Percentiles rank a stretch among this genome's conserved stretches.
Evolutionary conservation across 75 land plant genomes (phyloP).

Genomic region (Sequoia sempervirens): DNA sequence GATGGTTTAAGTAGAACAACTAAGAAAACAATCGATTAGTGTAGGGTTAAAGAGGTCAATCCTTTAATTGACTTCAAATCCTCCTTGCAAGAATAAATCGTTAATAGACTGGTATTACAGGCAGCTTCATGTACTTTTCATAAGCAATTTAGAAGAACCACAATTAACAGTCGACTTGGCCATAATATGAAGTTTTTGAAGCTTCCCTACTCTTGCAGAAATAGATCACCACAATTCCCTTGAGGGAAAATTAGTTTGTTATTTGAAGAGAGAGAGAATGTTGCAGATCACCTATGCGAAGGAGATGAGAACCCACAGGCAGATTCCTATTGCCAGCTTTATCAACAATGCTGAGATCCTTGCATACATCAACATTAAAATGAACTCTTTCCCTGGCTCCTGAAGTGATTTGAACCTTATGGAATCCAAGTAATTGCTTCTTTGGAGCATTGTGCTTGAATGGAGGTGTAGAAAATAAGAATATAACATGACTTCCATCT

Average conservation of each 20-base stretch:
- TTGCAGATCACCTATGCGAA: slow-evolving; percentile 41
- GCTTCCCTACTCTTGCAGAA: too few relatives aligned
- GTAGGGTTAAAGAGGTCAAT: neutral
- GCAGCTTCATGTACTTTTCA: neutral
- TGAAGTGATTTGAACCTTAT: slow-evolving; percentile 44
- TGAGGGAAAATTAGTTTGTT: neutral
- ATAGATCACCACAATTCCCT: too few relatives aligned
- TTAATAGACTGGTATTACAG: neutral
- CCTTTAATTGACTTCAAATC: neutral
- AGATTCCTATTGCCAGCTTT: slow-evolving; percentile 46
- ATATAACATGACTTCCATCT: slow-evolving; percentile 53
- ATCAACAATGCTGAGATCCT: slow-evolving; percentile 55
- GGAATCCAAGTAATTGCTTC: slow-evolving; percentile 52
- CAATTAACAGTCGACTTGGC: too few relatives aligned
- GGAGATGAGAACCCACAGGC: slow-evolving; percentile 41
- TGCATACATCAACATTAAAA: slow-evolving; percentile 47
- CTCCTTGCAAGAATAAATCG: neutral
- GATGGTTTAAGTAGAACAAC: too few relatives aligned
- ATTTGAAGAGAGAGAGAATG: slow-evolving; percentile 43
- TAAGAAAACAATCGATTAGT: neutral
- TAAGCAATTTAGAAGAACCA: too few relatives aligned
- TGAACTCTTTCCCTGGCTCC: slow-evolving; percentile 22
- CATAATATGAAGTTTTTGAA: too few relatives aligned
- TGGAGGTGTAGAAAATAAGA: slow-evolving; percentile 45
- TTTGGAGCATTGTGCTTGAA: slow-evolving; percentile 16